Base-by-base conservation (phyloP, 805 yeast genomes). In the Suhomyces sp. region DNA sequence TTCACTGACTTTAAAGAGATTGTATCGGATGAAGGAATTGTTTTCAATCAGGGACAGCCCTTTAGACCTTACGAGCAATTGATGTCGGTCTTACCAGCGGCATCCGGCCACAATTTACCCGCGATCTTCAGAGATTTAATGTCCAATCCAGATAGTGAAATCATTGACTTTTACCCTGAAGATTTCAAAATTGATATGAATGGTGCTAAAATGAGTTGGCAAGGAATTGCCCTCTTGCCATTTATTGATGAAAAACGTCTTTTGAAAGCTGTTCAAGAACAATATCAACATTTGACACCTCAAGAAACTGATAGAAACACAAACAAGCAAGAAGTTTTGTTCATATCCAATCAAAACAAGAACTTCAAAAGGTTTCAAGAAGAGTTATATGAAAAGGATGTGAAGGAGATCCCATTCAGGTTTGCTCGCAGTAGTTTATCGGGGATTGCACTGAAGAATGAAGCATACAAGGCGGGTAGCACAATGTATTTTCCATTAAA, bases 31-130 rank as follows among this genome's bases (percentile, higher is more conserved):
- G 56, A 61, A 19, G 66, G 79, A 1, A 69, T 88, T 13, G 60
- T 65, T 19, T 87, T 90, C 51, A 70, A 70, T 7, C 51, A 56
- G 26, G 96, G 96, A 6, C 68, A 70, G 37, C 97, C 98, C 9
- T 88, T 90, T 62, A 62, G 79, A 44, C 98, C 98, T 1, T 90
- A 72, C 61, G 98, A 90, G 55, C 98, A 90, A 60, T 71, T 90
- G 49, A 88, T 88, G 96, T 81, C 95, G 54, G 97, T 90, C 18
- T 64, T 90, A 47, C 98, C 98, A 1, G 96, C 96, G 4, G 95
- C 93, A 3, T 86, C 95, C 0, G 86, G 88, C 4, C 93, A 87
- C 54, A 82, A 82, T 5, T 66, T 90, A 24, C 98, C 98, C 0
- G 80, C 76, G 33, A 77, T 84, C 4, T 86, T 90, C 60, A 72